Evolutionary conservation across 2,329 filamentous ascomycete species (phyloP).

Genomic region (Aspergillus sp.): DNA sequence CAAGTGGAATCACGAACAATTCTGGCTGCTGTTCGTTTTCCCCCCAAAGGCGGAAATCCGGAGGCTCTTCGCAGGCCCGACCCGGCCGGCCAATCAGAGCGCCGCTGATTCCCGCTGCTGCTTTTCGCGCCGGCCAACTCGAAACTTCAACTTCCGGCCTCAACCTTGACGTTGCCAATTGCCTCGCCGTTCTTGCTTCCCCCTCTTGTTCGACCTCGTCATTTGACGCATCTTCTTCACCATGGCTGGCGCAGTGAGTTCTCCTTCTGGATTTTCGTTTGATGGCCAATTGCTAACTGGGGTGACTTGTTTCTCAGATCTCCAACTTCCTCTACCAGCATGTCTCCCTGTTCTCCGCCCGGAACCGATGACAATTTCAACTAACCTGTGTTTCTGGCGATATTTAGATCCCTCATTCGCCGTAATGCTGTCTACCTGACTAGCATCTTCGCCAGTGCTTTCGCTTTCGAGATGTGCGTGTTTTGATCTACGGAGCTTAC

Average conservation of each 20-base stretch:
- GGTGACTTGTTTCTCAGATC: constrained; percentile 37
- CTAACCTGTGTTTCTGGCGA: constrained; percentile 1
- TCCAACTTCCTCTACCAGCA: constrained; percentile 57
- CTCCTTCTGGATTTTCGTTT: constrained; percentile 21
- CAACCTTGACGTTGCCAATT: neutral
- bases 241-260: constrained; percentile 57
- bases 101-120: constrained; percentile 33
- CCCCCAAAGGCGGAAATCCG: constrained; percentile 15
- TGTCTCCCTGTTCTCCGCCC: constrained; percentile 29
- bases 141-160: constrained; percentile 22
- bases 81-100: constrained; percentile 30
- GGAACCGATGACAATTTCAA: constrained; percentile 10
- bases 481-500: neutral
- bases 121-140: constrained; percentile 25
- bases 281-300: constrained; percentile 25
- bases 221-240: constrained; percentile 28
- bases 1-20: too few species aligned
- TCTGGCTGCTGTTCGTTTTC: too few species aligned
- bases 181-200: constrained; percentile 11
- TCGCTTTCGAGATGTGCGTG: constrained; percentile 88
- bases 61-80: constrained; percentile 13
- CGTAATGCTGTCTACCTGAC: constrained; percentile 85
- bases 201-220: constrained; percentile 16
- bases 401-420: constrained; percentile 70
- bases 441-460: constrained; percentile 79